Conservation (phyloP, 2,329 filamentous ascomycete species). For the Tolypocladium pustulatum region DNA sequence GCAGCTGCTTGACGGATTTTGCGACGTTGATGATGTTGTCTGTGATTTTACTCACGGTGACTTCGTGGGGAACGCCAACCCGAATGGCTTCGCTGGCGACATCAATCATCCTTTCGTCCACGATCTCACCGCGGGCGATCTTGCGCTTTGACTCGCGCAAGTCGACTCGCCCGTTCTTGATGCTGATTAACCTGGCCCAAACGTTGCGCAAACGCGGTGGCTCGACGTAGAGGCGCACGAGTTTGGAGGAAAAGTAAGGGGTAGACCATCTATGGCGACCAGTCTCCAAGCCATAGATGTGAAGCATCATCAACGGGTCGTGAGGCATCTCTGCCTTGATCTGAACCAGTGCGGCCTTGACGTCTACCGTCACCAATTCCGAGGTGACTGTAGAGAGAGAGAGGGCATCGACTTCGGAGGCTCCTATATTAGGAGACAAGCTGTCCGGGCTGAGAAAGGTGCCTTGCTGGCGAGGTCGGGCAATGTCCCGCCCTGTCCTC, state of each 20-base stretch:
- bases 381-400: slow-evolving; percentile 21
- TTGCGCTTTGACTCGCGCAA: slow-evolving; percentile 68
- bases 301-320: slow-evolving; percentile 86
- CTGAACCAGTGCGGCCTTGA: slow-evolving; percentile 74
- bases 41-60: slow-evolving; percentile 81
- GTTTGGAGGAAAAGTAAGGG: slow-evolving; percentile 67
- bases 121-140: slow-evolving; percentile 41
- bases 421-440: slow-evolving; percentile 21
- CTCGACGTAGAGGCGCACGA: slow-evolving; percentile 79
- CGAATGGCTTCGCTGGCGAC: slow-evolving; percentile 77
- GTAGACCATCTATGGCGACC: slow-evolving; percentile 81
- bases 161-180: slow-evolving; percentile 74
- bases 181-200: slow-evolving; percentile 78
- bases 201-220: slow-evolving; percentile 71
- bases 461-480: slow-evolving; percentile 21
- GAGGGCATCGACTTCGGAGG: slow-evolving; percentile 13
- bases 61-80: slow-evolving; percentile 79
- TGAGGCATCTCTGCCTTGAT: slow-evolving; percentile 80
- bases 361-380: slow-evolving; percentile 72
- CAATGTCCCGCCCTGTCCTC: slow-evolving; percentile 34
- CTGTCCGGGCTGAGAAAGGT: slow-evolving; percentile 16
- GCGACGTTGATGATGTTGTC: slow-evolving; percentile 84
- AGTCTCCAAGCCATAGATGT: slow-evolving; percentile 71
- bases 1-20: slow-evolving; percentile 83
- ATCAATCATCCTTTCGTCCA: slow-evolving; percentile 76